Percentiles rank a stretch among this genome's conserved stretches.
phyloP scores from a whole-genome alignment of 139 green algal genomes.

The Diplosphaera chodatii region DNA sequence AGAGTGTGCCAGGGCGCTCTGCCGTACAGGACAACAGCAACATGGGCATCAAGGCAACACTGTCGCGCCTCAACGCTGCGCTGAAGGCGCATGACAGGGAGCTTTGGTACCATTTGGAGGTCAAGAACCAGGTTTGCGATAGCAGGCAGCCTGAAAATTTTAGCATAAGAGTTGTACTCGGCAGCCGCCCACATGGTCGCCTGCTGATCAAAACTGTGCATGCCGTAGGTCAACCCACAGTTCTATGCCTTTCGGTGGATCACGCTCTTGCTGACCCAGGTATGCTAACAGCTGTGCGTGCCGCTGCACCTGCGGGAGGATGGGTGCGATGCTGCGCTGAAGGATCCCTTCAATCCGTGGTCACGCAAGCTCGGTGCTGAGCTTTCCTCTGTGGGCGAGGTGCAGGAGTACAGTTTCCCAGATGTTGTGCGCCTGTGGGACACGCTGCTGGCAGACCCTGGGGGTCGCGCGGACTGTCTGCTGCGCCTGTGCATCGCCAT shows the following conservation, averaged over 20 bases:
- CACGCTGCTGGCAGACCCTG: constrained; percentile 61
- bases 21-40: constrained; percentile 86
- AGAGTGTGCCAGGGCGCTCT: too few relatives aligned
- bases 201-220: too few relatives aligned
- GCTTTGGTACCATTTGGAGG: constrained; percentile 53
- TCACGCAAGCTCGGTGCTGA: too few relatives aligned
- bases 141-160: too few relatives aligned
- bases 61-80: constrained; percentile 57
- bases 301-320: too few relatives aligned
- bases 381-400: background rate
- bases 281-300: constrained; percentile 1
- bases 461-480: constrained; percentile 57
- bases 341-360: too few relatives aligned
- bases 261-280: constrained; percentile 78
- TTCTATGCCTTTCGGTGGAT: constrained; percentile 96
- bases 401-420: constrained; percentile 84
- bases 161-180: too few relatives aligned
- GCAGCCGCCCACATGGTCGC: too few relatives aligned
- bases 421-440: constrained; percentile 86
- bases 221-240: constrained; percentile 68
- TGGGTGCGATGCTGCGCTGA: too few relatives aligned
- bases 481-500: constrained; percentile 82
- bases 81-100: constrained; percentile 47
- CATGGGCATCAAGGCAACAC: constrained; percentile 77
- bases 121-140: constrained; percentile 21